These are phyloP conservation scores for Liquidambar formosana DNA, from an alignment of 164 flowering plant genomes.

Conservation along the genomic window DNA sequence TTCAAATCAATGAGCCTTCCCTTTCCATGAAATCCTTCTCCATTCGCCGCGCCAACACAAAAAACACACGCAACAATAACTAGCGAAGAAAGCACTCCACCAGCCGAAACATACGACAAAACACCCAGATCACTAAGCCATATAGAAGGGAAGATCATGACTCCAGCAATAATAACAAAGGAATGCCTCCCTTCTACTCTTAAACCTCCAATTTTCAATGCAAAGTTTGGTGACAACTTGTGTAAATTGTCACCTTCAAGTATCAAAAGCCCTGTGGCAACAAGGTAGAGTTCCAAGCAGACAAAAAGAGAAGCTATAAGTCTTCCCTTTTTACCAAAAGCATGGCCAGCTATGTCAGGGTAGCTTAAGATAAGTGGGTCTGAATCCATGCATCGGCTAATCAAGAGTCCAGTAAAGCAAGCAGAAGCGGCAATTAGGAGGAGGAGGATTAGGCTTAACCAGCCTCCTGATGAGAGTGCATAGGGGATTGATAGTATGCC, in stretches of 20 bases:
- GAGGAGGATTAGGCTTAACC: slow-evolving; percentile 18
- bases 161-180: slow-evolving; percentile 10
- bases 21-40: slow-evolving; percentile 18
- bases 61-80: slow-evolving; percentile 5
- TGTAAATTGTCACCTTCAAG: slow-evolving; percentile 26
- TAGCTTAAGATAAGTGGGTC: slow-evolving; percentile 12
- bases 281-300: slow-evolving; percentile 17
- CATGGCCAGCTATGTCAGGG: slow-evolving; percentile 11
- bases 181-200: slow-evolving; percentile 10
- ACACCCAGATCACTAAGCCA: slow-evolving; percentile 13
- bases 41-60: slow-evolving; percentile 2
- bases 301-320: slow-evolving; percentile 10
- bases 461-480: slow-evolving; percentile 24
- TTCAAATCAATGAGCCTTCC: slow-evolving; percentile 12
- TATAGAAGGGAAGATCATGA: slow-evolving; percentile 14
- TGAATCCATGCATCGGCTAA: slow-evolving; percentile 18
- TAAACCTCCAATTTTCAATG: background rate
- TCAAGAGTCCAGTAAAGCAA: slow-evolving; percentile 11
- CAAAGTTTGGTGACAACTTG: slow-evolving; percentile 10
- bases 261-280: slow-evolving; percentile 17
- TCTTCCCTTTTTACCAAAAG: slow-evolving; percentile 17
- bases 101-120: slow-evolving; percentile 17
- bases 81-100: slow-evolving; percentile 19
- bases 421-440: slow-evolving; percentile 10
- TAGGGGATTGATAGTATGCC: slow-evolving; percentile 21